Evolutionary conservation across 345 rosid genomes (phyloP).

Genomic region (Heritiera littoralis): DNA sequence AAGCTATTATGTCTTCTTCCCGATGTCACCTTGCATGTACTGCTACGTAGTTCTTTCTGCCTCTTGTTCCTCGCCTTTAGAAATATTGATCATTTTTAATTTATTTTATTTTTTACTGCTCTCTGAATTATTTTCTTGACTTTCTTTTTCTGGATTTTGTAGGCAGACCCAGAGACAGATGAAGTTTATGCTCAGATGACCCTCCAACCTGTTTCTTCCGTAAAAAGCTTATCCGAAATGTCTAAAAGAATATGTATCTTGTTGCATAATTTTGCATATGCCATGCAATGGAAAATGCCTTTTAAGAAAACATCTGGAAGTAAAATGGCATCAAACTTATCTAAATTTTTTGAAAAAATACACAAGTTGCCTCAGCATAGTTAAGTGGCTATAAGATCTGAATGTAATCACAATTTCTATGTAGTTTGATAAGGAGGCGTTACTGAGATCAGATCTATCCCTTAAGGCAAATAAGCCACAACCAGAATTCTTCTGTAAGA

Average conservation of each 20-base stretch:
- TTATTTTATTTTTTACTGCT: not conserved
- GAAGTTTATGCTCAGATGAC: conserved; percentile 99
- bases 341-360: not conserved
- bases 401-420: conserved; percentile 28
- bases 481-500: conserved; percentile 92
- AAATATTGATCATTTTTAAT: not conserved
- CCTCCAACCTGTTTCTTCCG: conserved; percentile 80
- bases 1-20: conserved; percentile 84
- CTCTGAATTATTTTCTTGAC: conserved; percentile 14
- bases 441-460: conserved; percentile 88
- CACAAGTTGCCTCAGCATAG: conserved; percentile 5
- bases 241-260: conserved; percentile 27
- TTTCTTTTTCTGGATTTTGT: conserved; percentile 9
- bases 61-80: not conserved
- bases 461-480: conserved; percentile 68
- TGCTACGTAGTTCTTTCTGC: conserved; percentile 7
- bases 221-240: conserved; percentile 36
- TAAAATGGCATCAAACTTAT: not conserved
- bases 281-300: not conserved
- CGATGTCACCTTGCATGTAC: conserved; percentile 81
- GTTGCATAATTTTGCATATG: conserved; percentile 1
- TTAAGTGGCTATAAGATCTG: conserved; percentile 29
- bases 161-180: conserved; percentile 96
- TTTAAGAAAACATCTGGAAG: conserved; percentile 14
- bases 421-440: conserved; percentile 90